These are phyloP conservation scores for Chiua virens DNA, from an alignment of 768 basidiomycete genomes.

Conservation along the genomic window DNA sequence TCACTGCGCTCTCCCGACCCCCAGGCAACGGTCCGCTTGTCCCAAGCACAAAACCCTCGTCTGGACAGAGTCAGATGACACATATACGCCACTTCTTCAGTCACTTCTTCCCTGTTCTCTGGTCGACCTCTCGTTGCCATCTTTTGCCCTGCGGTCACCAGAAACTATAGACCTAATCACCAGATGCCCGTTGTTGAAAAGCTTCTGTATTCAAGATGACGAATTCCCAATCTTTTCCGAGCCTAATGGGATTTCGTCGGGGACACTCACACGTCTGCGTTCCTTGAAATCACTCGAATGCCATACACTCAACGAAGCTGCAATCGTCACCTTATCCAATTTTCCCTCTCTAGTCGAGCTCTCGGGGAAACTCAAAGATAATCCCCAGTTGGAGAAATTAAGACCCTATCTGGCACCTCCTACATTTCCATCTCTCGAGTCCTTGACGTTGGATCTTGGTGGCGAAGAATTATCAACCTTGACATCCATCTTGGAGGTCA, in stretches of 20 bases:
- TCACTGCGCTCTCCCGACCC: constrained; percentile 26
- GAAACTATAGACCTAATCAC: constrained; percentile 17
- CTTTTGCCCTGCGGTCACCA: constrained; percentile 8
- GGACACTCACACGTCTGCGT: constrained; percentile 13
- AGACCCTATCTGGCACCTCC: constrained; percentile 11
- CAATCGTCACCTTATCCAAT: constrained; percentile 17
- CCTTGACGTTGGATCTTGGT: constrained; percentile 7
- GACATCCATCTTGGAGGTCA: constrained; percentile 21
- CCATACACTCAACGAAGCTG: too few relatives aligned
- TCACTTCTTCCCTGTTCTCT: constrained; percentile 9
- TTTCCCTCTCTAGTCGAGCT: constrained; percentile 17
- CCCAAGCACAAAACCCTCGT: constrained; percentile 20
- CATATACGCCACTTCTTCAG: constrained; percentile 13
- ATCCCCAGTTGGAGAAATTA: constrained; percentile 17
- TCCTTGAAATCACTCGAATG: background rate
- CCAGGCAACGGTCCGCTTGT: constrained; percentile 21
- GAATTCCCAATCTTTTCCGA: too few relatives aligned
- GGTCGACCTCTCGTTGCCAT: constrained; percentile 10
- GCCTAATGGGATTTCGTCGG: constrained; percentile 18
- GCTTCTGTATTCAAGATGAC: constrained; percentile 2
- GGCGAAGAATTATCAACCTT: constrained; percentile 7
- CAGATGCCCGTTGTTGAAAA: constrained; percentile 20
- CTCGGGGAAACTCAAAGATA: constrained; percentile 11
- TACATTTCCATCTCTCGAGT: constrained; percentile 12
- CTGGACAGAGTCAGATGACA: constrained; percentile 16